A percentile compares a stretch with the other conserved stretches of the same genome.
phyloP scores from a whole-genome alignment of 2,329 filamentous ascomycete species.

The Ophiostoma pallidulum region DNA sequence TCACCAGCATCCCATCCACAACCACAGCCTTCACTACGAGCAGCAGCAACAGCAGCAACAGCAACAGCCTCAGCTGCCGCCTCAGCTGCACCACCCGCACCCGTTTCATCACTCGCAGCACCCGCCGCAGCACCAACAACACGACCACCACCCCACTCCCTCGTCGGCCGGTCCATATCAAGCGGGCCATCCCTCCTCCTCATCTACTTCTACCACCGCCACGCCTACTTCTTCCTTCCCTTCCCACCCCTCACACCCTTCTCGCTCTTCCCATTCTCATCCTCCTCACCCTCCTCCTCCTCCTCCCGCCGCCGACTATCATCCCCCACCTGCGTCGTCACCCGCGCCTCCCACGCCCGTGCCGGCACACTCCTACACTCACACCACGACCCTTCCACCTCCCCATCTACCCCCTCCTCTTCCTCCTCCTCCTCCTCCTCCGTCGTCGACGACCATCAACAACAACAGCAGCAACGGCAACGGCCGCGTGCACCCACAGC shows the following conservation, averaged over 20 bases:
- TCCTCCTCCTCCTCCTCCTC: too few species aligned
- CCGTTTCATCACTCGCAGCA: conserved; percentile 3
- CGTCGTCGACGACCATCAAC: background rate
- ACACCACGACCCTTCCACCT: conserved; percentile 5
- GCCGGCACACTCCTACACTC: conserved; percentile 4
- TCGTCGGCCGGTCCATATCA: conserved; percentile 19
- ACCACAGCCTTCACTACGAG: background rate
- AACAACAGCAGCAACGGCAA: conserved; percentile 17
- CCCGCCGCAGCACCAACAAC: background rate
- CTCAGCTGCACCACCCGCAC: background rate
- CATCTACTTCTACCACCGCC: too few species aligned
- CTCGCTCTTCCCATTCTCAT: background rate
- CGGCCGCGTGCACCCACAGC: conserved; percentile 7
- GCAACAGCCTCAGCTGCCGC: conserved; percentile 2
- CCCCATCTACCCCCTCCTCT: too few species aligned
- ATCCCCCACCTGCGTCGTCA: background rate
- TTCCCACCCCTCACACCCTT: background rate
- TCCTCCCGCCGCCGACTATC: background rate
- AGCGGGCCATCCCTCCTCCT: conserved; percentile 16
- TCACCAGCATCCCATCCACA: background rate
- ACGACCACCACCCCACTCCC: background rate
- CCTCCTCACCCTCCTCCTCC: background rate
- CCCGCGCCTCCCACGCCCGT: conserved; percentile 6
- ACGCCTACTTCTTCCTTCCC: too few species aligned
- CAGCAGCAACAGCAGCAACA: conserved; percentile 16